Conservation (phyloP, 73 alveolate genomes). For the Uronychia setigera region DNA sequence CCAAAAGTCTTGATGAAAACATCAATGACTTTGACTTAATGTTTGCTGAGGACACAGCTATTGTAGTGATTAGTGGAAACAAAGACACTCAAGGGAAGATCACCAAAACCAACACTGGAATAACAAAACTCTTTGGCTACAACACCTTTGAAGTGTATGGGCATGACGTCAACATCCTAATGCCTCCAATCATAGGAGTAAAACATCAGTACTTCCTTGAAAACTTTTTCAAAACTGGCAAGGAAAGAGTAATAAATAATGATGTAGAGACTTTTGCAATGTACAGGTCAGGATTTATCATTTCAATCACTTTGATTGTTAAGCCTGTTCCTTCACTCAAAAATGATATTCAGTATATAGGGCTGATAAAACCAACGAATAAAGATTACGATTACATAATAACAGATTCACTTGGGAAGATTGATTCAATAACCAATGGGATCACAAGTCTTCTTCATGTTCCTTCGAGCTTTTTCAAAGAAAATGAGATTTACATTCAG, state of each 20-base stretch:
- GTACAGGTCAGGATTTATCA: slow-evolving; percentile 50
- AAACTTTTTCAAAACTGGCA: slow-evolving; percentile 51
- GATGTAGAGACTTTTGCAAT: slow-evolving; percentile 30
- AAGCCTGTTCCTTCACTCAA: slow-evolving; percentile 61
- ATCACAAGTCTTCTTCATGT: slow-evolving; percentile 41
- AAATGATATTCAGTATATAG: slow-evolving; percentile 52
- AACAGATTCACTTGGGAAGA: slow-evolving; percentile 41
- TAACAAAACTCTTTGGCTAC: slow-evolving; percentile 54
- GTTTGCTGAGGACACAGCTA: slow-evolving; percentile 63
- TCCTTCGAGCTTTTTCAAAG: slow-evolving; percentile 42
- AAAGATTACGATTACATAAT: slow-evolving; percentile 45
- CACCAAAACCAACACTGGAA: slow-evolving; percentile 53
- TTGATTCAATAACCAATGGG: slow-evolving; percentile 51
- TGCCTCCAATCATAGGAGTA: slow-evolving; percentile 59
- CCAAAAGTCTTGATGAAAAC: slow-evolving; percentile 40
- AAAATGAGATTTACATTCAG: slow-evolving; percentile 45
- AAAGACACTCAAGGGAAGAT: slow-evolving; percentile 52
- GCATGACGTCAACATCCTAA: slow-evolving; percentile 50
- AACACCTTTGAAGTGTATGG: slow-evolving; percentile 61
- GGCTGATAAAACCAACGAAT: slow-evolving; percentile 40
- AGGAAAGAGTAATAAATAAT: slow-evolving; percentile 40
- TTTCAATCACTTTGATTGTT: slow-evolving; percentile 42
- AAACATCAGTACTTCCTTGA: slow-evolving; percentile 52
- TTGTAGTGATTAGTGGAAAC: slow-evolving; percentile 56
- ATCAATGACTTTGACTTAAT: slow-evolving; percentile 55